Base-by-base conservation (phyloP, 1,284 basidiomycete species). In the Flammula alnicola region DNA sequence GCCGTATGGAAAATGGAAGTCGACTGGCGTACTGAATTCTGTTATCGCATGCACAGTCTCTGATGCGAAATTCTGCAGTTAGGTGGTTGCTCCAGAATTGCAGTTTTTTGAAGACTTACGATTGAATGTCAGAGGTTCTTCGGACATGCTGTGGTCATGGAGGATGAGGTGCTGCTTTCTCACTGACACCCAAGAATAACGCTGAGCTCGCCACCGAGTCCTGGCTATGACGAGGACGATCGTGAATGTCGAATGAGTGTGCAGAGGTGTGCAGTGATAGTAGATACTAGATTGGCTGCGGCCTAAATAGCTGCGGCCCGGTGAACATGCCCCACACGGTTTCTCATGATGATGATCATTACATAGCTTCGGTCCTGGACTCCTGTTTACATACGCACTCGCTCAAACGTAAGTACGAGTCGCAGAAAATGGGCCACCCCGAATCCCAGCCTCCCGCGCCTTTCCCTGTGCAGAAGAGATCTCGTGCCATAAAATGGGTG, bases 21-120 rank as follows among this genome's bases (percentile, higher is more conserved):
- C n/a, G n/a, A n/a, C n/a, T n/a, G 39, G 49, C 80, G 57, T 54
- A 87, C 86, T 81, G 70, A 88, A 88, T 62, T 87, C 85, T 37
- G 77, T 69, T 45, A 86, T 76, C 9, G 81, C 84, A 51, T 72
- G 74, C 36, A 82, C 75, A 22, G 78, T 75, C 65, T 87, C 86
- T 88, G 62, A 14, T n/a, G 29, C 41, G 8, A 25, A 33, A 17
- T 17, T 12, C 12, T 3, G 16, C 2, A 12, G 12, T 17, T 45
- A 23, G 35, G 14, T 52, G 54, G n/a, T 30, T 32, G 12, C n/a
- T 8, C 5, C 12, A 29, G 3, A 35, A 36, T 12, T 12, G 23
- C n/a, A n/a, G n/a, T n/a, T n/a, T n/a, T n/a, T 12, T 10, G 11
- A 6, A 5, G n/a, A 37, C 59, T 43, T 33, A 62, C 62, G 58